Percentiles rank a stretch among this genome's conserved stretches.
Conservation (phyloP, 305 asterid species). For the Fraxinus paxiana region DNA sequence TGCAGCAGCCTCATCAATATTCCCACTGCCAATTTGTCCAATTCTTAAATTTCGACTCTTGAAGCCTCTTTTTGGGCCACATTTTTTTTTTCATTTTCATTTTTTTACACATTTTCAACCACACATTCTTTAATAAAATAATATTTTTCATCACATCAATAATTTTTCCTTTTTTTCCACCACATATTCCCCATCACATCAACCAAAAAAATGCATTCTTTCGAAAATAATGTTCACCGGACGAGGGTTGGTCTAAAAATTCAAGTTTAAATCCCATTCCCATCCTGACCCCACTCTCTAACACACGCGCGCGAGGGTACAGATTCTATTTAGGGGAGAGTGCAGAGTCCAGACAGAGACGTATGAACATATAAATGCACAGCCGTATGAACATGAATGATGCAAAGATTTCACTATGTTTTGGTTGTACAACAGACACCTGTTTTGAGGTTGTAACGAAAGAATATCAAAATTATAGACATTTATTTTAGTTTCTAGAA, state of each 20-base stretch:
- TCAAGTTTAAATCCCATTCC: not conserved
- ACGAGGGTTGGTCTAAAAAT: no score
- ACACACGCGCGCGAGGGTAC: not conserved
- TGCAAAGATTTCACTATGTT: not conserved
- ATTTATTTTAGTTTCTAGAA: not conserved
- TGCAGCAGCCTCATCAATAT: constrained; percentile 2
- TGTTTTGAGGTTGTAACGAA: not conserved
- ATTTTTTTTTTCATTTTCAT: no score
- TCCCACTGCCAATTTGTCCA: constrained; percentile 7
- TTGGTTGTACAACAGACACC: not conserved
- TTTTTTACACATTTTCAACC: no score
- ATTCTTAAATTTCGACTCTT: not conserved
- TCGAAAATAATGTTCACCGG: no score
- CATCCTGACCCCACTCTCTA: not conserved
- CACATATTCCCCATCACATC: no score
- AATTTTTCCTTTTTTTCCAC: no score
- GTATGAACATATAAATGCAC: constrained; percentile 11
- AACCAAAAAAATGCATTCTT: no score
- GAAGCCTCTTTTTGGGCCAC: no score
- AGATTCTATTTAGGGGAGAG: not conserved
- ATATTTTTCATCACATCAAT: no score
- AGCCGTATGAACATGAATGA: not conserved
- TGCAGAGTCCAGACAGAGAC: constrained; percentile 25
- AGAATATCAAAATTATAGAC: not conserved
- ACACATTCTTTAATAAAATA: no score